Base-by-base conservation (phyloP, 1,284 basidiomycete genomes). In the Pseudozyma sp. region DNA sequence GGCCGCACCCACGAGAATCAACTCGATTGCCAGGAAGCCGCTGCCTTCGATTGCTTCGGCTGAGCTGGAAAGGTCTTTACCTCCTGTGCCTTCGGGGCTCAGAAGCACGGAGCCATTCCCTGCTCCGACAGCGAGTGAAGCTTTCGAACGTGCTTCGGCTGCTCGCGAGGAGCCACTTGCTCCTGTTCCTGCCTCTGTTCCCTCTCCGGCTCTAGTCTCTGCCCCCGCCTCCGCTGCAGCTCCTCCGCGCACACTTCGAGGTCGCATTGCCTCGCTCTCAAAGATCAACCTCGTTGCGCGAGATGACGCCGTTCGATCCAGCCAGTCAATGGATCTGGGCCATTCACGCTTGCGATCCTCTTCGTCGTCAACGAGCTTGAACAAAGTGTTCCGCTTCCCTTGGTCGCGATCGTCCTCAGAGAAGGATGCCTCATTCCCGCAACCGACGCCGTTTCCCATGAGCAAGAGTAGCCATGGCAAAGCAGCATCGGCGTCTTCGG, bases 341-440 rank as follows among this genome's bases (percentile, higher is more conserved):
- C 59, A 56, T 12, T 50, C 59, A 21, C 70, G 60, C 12, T 14
- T 67, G 39, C 56, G 70, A 48, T 50, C 70, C 12, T 64, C 64
- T 0, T 68, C 61, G 40, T 73, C 70, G 25, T 61, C 59, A 5
- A 52, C 57, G 40, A 73, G 65, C 53, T 43, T 73, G 31, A 68
- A 64, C 55, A 73, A 61, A 54, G 53, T 68, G 18, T 73, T 73
- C 55, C 65, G 70, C 48, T 73, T 73, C 52, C 65, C 70, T 1
- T 65, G 70, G 58, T 59, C 61, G 14, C 60, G 55, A 31, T 31
- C 25, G 31, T 51, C 68, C 3, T 50, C 56, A 21, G 64, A 67
- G 36, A 69, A 61, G 45, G 53, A 55, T 25, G 34, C 12, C n/a
- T 31, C 14, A 2, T 60, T 57, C 40, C 55, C 71, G 2, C 49